Evolutionary conservation across 2,329 filamentous ascomycete genomes (phyloP).

Genomic region (Leptosphaerulina australis): DNA sequence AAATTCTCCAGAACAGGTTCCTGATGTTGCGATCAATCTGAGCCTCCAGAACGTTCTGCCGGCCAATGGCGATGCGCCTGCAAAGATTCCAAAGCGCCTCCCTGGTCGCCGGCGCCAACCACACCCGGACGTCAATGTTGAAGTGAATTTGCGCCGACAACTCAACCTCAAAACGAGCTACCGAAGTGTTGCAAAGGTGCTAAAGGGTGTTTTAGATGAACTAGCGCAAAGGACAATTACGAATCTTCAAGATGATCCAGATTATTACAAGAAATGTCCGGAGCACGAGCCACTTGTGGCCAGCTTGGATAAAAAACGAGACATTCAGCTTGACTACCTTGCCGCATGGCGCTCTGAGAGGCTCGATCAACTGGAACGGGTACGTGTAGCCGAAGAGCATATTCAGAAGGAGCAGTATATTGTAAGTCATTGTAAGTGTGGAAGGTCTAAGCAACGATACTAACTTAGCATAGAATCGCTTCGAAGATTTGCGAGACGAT

Average conservation of each 20-base stretch:
- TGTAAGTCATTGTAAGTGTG: conserved; percentile 29
- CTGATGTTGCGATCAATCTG: conserved; percentile 41
- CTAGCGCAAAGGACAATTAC: conserved; percentile 66
- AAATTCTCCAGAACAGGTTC: conserved; percentile 45
- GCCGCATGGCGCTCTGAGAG: conserved; percentile 47
- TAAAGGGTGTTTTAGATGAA: conserved; percentile 70
- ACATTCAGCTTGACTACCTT: conserved; percentile 47
- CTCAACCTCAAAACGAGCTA: conserved; percentile 70
- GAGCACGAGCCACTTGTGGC: conserved; percentile 61
- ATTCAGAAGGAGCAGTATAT: conserved; percentile 46
- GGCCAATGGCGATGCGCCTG: conserved; percentile 44
- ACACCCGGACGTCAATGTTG: conserved; percentile 54
- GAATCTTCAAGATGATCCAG: conserved; percentile 61
- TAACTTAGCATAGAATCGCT: conserved; percentile 34
- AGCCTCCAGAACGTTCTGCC: conserved; percentile 44
- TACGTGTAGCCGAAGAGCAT: conserved; percentile 42
- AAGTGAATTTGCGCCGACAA: conserved; percentile 61
- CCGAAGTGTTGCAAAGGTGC: conserved; percentile 64
- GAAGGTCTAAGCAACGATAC: not conserved
- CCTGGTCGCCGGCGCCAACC: conserved; percentile 55
- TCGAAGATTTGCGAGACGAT: conserved; percentile 42
- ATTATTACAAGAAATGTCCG: conserved; percentile 59
- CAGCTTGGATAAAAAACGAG: conserved; percentile 58
- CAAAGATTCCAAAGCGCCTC: conserved; percentile 46
- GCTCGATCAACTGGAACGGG: conserved; percentile 46